Evolutionary conservation across 1,284 basidiomycete species (phyloP).

Genomic region (Cryptococcus sp.): DNA sequence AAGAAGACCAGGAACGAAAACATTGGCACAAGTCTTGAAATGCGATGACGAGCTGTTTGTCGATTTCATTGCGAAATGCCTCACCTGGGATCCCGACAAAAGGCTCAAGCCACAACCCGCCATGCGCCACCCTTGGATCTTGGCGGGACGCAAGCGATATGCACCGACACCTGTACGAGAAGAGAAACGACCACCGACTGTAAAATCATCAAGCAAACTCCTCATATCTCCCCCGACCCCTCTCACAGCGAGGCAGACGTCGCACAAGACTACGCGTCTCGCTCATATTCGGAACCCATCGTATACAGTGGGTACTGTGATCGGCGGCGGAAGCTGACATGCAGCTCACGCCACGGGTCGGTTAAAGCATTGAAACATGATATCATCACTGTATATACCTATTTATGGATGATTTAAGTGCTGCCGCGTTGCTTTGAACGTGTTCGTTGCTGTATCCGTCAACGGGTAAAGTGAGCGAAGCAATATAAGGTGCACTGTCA

Average conservation of each 20-base stretch:
- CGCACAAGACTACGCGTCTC: not conserved
- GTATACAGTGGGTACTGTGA: too few species aligned
- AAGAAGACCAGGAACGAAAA: conserved; percentile 86
- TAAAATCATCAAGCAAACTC: conserved; percentile 10
- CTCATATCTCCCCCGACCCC: conserved; percentile 51
- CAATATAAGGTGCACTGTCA: not conserved
- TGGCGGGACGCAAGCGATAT: conserved; percentile 52
- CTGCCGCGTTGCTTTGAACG: too few species aligned
- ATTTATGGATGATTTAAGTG: too few species aligned
- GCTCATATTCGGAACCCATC: too few species aligned
- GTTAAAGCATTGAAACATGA: not conserved
- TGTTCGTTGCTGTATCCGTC: too few species aligned
- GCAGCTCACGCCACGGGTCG: not conserved
- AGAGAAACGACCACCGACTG: conserved; percentile 10
- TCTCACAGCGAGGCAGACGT: conserved; percentile 37
- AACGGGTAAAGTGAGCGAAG: too few species aligned
- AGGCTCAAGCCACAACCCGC: conserved; percentile 93
- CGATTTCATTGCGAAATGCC: conserved; percentile 85
- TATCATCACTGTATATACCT: conserved; percentile 5
- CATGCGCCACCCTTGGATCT: conserved; percentile 85
- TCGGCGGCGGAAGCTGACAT: not conserved
- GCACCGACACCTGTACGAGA: conserved; percentile 6
- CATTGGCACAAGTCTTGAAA: conserved; percentile 82
- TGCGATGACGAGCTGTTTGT: conserved; percentile 67
- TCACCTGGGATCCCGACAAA: conserved; percentile 97